Evolutionary conservation across 495 filamentous ascomycete genomes (phyloP).

Genomic region (Wilcoxina mikolae): DNA sequence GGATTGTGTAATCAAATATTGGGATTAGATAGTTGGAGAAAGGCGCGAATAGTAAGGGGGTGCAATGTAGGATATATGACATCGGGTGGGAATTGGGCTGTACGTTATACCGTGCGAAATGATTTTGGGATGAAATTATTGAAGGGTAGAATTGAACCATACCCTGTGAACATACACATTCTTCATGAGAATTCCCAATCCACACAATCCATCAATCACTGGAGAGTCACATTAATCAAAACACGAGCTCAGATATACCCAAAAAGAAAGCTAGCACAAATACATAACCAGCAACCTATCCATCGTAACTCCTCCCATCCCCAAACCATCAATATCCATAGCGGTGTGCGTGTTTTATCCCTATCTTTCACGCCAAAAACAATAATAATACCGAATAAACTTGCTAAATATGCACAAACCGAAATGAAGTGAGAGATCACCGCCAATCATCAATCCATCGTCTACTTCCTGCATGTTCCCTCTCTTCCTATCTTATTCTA

Average conservation of each 20-base stretch:
- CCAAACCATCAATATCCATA: not conserved
- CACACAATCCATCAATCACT: too few relatives aligned
- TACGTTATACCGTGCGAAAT: too few relatives aligned
- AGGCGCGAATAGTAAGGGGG: too few relatives aligned
- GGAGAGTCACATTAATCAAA: too few relatives aligned
- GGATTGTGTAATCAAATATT: constrained; percentile 81
- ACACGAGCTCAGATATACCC: too few relatives aligned
- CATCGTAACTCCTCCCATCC: not conserved
- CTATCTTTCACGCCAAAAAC: not conserved
- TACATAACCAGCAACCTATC: not conserved
- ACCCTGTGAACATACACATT: too few relatives aligned
- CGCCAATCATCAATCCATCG: not conserved
- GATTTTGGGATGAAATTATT: too few relatives aligned
- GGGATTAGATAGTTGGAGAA: too few relatives aligned
- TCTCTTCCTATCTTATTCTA: not conserved
- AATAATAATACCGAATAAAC: not conserved
- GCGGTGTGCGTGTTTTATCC: not conserved
- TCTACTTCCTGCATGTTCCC: not conserved
- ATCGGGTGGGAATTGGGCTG: too few relatives aligned
- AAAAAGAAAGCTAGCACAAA: not conserved
- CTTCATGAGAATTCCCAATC: too few relatives aligned
- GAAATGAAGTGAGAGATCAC: not conserved
- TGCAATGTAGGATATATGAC: too few relatives aligned
- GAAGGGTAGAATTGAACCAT: too few relatives aligned
- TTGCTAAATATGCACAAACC: not conserved